Base-by-base conservation (phyloP, 805 yeast genomes). In the Myxozyma nipponensis region DNA sequence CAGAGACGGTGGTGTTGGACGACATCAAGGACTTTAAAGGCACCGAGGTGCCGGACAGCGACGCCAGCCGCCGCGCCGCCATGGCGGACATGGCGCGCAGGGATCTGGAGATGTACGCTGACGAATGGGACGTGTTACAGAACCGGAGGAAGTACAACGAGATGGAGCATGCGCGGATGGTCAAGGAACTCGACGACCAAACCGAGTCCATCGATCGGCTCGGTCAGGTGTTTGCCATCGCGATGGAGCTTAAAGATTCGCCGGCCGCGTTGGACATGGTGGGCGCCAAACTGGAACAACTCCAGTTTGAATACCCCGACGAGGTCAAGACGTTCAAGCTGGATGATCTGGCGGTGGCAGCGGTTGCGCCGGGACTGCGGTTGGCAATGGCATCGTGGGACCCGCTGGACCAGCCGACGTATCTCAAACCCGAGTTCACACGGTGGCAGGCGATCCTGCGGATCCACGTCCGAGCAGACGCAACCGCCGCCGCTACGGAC, bases 331-430 rank as follows among this genome's bases (percentile, higher is more conserved):
- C 40, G 18, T 52, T 42, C 25, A 40, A 42, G n/a, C 41, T 64
- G 9, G 64, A 65, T 37, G 60, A 62, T 39, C 35, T 63, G 7
- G 64, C 66, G 13, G 61, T 62, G 25, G 56, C 63, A 3, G 57
- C 58, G 2, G 22, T 63, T 1, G 24, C 43, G 4, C 58, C 59
- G 5, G 41, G 52, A 5, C 50, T 61, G 2, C 40, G 53, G n/a
- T 36, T 26, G 15, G 39, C 46, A 3, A n/a, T 74, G 22, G 58
- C 54, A 1, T 3, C 49, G 1, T 77, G 81, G 78, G 62, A 68
- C 37, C 73, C 76, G 0, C 54, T 64, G 3, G 61, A 65, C 13
- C 57, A 74, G 6, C 64, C 68, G 2, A 62, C 66, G 1, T 50
- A 52, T 1, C 45, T 74, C 10, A 54, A 68, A 0, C 71, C 67